Conservation (phyloP, 1,284 basidiomycete species). For the Mrakiaceae sp. region DNA sequence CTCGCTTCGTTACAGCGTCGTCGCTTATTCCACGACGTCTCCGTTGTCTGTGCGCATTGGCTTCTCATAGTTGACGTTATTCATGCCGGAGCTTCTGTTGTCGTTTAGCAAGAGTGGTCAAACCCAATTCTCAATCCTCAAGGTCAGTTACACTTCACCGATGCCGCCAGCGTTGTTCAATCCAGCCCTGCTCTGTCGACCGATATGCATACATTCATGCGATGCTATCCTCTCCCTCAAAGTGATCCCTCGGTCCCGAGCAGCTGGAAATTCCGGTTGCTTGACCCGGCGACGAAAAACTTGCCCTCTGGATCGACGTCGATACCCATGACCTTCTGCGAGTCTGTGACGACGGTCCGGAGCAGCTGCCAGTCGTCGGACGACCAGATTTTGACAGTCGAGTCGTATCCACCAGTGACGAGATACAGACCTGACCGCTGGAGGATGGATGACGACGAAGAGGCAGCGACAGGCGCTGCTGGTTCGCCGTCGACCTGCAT, state of each 20-base stretch:
- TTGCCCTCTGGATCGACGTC: constrained; percentile 75
- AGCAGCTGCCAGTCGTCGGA: constrained; percentile 96
- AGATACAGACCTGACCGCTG: constrained; percentile 76
- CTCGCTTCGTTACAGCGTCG: too few species aligned
- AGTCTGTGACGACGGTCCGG: constrained; percentile 77
- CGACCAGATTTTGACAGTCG: constrained; percentile 89
- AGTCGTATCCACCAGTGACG: constrained; percentile 89
- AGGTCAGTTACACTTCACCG: too few species aligned
- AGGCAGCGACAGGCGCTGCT: constrained; percentile 3
- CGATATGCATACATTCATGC: too few species aligned
- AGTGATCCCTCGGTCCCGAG: constrained; percentile 49
- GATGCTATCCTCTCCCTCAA: too few species aligned
- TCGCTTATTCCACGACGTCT: too few species aligned
- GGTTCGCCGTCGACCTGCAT: constrained; percentile 28
- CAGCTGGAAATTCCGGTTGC: constrained; percentile 85
- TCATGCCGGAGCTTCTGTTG: too few species aligned
- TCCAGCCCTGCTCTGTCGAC: too few species aligned
- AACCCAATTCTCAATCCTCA: too few species aligned
- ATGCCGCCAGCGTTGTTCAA: too few species aligned
- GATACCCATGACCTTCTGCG: constrained; percentile 96
- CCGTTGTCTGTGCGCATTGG: too few species aligned
- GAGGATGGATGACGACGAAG: constrained; percentile 26
- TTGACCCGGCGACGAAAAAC: constrained; percentile 78
- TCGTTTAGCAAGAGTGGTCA: too few species aligned
- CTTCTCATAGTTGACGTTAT: too few species aligned